Evolutionary conservation across 176 grass and related monocot genomes (phyloP), one percentile per base, ranked within the genome.

Genomic region (Juncus inflexus): DNA sequence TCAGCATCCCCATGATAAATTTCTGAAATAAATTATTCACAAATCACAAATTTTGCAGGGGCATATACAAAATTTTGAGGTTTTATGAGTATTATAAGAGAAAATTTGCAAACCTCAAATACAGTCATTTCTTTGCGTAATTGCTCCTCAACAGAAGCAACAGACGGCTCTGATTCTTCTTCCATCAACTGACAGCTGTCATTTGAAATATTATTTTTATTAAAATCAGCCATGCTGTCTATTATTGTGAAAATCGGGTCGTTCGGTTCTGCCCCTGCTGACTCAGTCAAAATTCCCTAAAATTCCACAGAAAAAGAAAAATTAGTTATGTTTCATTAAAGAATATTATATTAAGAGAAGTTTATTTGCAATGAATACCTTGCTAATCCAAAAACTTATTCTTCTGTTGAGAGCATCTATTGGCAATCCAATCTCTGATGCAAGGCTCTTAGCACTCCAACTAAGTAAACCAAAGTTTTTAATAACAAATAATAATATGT

Each of bases 321-420:
- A 9, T 73, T 50, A 73, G 37, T 40, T 51, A 3, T 16, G 14
- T 19, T 40, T 63, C 40, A 40, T 9, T 4, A 9, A 47, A 47
- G 9, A 6, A 47, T 47, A 47, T 47, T 47, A 47, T 47, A 9
- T 47, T 6, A 47, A 1, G 19, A 28, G 9, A 47, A 9, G 43
- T 47, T 47, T 47, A 47, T 47, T 47, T 6, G 43, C 43, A 9
- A 47, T 47, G 3, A 67, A 50, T 61, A 96, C 92, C 87, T 96
- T 96, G 79, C 77, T 91, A 79, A 86, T 96, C 92, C 92, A 96
- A 76, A 91, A 96, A 65, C 74, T 80, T 86, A 96, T 91, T 70
- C 77, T 87, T 84, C 85, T 81, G 74, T 83, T 96, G 62, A 96
- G 84, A 79, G 87, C 67, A 75, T 96, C 92, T 70, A 80, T 42